Percentiles rank a stretch among this genome's conserved stretches.
phyloP scores from a whole-genome alignment of 2,329 filamentous ascomycete genomes.

The Stachybotrys chartarum region DNA sequence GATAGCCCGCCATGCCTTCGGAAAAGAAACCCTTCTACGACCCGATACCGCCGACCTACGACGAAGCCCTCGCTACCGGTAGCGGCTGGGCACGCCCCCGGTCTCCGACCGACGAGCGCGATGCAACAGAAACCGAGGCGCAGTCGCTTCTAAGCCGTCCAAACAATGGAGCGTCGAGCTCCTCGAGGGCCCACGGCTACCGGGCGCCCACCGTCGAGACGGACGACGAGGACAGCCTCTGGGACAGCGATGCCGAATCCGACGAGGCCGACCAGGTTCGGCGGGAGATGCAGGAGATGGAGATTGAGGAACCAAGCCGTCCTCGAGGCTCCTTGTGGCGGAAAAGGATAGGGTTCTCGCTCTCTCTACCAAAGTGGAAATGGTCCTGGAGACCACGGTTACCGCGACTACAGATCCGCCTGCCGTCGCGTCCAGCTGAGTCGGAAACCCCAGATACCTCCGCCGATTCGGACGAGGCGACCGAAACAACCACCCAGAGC shows the following conservation, averaged over 20 bases:
- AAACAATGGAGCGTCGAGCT: slow-evolving; percentile 29
- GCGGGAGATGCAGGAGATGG: slow-evolving; percentile 82
- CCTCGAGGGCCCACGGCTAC: slow-evolving; percentile 52
- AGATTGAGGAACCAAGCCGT: slow-evolving; percentile 62
- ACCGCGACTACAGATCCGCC: slow-evolving; percentile 42
- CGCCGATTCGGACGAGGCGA: slow-evolving; percentile 17
- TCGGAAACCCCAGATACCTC: slow-evolving; percentile 8
- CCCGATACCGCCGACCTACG: slow-evolving; percentile 35
- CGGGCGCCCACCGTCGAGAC: slow-evolving; percentile 73
- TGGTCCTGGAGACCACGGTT: slow-evolving; percentile 48
- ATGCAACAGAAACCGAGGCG: slow-evolving; percentile 65
- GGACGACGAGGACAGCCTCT: slow-evolving; percentile 58
- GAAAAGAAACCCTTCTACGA: slow-evolving; percentile 36
- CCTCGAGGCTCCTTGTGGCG: slow-evolving; percentile 40
- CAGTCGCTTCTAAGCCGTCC: slow-evolving; percentile 64
- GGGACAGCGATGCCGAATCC: slow-evolving; percentile 42
- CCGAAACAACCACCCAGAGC: slow-evolving; percentile 13
- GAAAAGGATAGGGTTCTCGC: slow-evolving; percentile 46
- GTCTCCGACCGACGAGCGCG: slow-evolving; percentile 44
- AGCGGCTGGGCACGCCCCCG: slow-evolving; percentile 24
- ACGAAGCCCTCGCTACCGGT: slow-evolving; percentile 30
- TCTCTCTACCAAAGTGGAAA: slow-evolving; percentile 47
- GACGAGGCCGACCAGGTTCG: slow-evolving; percentile 60
- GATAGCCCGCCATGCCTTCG: slow-evolving; percentile 21
- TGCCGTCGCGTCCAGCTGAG: slow-evolving; percentile 30